These are phyloP conservation scores for Globisporangium alternatum DNA, from an alignment of 352 stramenopile species.

Conservation along the genomic window DNA sequence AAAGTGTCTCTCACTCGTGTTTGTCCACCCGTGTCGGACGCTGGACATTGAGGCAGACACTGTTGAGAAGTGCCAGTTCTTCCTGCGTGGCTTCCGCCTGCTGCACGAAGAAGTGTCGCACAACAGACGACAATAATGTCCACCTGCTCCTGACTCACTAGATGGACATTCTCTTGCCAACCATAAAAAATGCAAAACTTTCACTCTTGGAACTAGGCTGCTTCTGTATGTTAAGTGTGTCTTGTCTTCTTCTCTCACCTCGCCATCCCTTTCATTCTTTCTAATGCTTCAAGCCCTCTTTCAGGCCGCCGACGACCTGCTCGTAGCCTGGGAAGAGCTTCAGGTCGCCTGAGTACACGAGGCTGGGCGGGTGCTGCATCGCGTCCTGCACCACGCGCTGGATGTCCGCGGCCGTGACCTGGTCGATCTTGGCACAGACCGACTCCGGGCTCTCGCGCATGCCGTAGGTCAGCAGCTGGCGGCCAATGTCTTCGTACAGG, in stretches of 20 bases:
- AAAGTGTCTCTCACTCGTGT: conserved; percentile 68
- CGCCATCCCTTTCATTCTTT: neutral
- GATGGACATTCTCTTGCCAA: neutral
- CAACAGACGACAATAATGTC: conserved; percentile 23
- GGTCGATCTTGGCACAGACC: conserved; percentile 87
- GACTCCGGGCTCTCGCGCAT: conserved; percentile 86
- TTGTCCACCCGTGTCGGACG: conserved; percentile 65
- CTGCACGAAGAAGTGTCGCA: conserved; percentile 41
- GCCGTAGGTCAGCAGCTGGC: conserved; percentile 97
- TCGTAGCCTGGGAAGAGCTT: conserved; percentile 80
- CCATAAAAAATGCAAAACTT: neutral
- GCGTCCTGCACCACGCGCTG: conserved; percentile 74
- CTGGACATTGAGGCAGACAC: conserved; percentile 65
- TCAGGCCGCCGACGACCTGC: conserved; percentile 69
- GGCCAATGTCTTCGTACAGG: conserved; percentile 98
- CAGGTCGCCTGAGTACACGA: conserved; percentile 84
- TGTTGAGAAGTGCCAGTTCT: conserved; percentile 36
- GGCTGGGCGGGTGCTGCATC: conserved; percentile 74
- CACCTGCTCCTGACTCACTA: neutral
- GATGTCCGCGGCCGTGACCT: conserved; percentile 82
- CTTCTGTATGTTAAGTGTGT: conserved; percentile 12
- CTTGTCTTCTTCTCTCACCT: neutral
- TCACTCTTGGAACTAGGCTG: neutral
- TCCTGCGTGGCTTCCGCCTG: conserved; percentile 58
- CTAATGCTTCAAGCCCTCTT: conserved; percentile 50